A percentile compares a stretch with the other conserved stretches of the same genome.
Conservation (phyloP, 208 protist genomes). For the Willaertia magna region DNA sequence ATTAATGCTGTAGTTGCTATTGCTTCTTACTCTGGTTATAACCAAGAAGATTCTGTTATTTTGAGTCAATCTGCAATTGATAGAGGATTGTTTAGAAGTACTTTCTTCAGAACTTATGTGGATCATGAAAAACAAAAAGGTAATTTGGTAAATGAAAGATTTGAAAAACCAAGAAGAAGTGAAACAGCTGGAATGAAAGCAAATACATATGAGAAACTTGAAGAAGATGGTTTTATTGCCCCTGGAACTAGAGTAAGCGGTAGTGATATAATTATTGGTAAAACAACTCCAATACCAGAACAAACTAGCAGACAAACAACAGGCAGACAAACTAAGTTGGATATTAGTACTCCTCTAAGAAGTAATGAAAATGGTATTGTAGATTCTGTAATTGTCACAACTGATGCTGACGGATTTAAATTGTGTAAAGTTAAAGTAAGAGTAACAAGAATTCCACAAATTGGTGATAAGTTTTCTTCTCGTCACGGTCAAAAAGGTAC, state of each 20-base stretch:
- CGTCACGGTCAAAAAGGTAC: slow-evolving; percentile 70
- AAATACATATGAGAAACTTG: slow-evolving; percentile 83
- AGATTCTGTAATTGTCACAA: slow-evolving; percentile 79
- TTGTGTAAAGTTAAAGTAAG: slow-evolving; percentile 84
- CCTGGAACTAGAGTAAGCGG: slow-evolving; percentile 63
- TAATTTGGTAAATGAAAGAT: slow-evolving; percentile 43
- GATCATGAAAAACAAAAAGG: slow-evolving; percentile 36
- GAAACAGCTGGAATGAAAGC: slow-evolving; percentile 51
- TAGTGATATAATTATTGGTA: slow-evolving; percentile 82
- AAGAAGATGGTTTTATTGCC: slow-evolving; percentile 77
- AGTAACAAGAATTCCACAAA: slow-evolving; percentile 80
- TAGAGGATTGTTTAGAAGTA: slow-evolving; percentile 65
- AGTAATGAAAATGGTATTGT: slow-evolving; percentile 74
- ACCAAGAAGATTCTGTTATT: slow-evolving; percentile 96
- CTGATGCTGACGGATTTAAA: slow-evolving; percentile 59
- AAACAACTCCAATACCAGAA: slow-evolving; percentile 33
- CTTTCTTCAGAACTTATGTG: slow-evolving; percentile 75
- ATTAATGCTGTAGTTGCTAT: slow-evolving; percentile 90
- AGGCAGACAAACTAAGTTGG: slow-evolving; percentile 55
- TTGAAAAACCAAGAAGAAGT: slow-evolving; percentile 73
- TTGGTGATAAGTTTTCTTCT: slow-evolving; percentile 95
- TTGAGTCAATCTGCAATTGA: slow-evolving; percentile 88
- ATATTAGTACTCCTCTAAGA: slow-evolving; percentile 59
- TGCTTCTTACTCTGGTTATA: slow-evolving; percentile 90
- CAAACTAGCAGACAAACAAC: slow-evolving; percentile 18